phyloP scores from a whole-genome alignment of 2,329 filamentous ascomycete genomes.

The Penicillium sp. region DNA sequence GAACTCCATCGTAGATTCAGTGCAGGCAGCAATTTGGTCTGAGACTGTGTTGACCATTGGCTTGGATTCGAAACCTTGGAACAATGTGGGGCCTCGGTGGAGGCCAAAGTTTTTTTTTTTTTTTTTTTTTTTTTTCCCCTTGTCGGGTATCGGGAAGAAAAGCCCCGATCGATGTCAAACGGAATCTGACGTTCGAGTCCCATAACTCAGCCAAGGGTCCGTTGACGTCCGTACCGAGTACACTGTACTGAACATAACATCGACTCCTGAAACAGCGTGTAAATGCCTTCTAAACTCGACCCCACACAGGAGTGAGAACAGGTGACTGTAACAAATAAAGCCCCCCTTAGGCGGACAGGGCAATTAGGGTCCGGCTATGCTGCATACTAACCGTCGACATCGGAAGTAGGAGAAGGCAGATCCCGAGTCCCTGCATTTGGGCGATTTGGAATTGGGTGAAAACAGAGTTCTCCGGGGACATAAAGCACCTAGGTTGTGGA shows the following conservation, averaged over 20 bases:
- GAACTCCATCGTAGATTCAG: conserved; percentile 1
- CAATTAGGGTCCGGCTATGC: conserved; percentile 2
- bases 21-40: conserved; percentile 19
- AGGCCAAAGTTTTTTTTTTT: background rate
- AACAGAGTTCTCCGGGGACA: conserved; percentile 11
- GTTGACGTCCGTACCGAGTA: background rate
- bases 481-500: background rate
- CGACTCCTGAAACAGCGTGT: background rate
- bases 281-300: background rate
- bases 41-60: conserved; percentile 13
- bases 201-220: background rate
- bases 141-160: conserved; percentile 4
- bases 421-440: conserved; percentile 25
- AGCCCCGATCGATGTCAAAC: background rate
- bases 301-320: conserved; percentile 13
- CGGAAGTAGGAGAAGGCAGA: conserved; percentile 12
- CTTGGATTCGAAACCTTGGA: background rate
- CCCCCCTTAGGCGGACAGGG: conserved; percentile 12
- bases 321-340: conserved; percentile 9
- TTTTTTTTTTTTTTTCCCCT: no score
- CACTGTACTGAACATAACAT: no score
- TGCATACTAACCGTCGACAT: conserved; percentile 1
- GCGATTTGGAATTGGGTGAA: background rate
- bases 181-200: background rate
- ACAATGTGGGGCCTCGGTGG: conserved; percentile 6